Evolutionary conservation across 2,329 filamentous ascomycete genomes (phyloP).

Genomic region (Fusarium foetens): DNA sequence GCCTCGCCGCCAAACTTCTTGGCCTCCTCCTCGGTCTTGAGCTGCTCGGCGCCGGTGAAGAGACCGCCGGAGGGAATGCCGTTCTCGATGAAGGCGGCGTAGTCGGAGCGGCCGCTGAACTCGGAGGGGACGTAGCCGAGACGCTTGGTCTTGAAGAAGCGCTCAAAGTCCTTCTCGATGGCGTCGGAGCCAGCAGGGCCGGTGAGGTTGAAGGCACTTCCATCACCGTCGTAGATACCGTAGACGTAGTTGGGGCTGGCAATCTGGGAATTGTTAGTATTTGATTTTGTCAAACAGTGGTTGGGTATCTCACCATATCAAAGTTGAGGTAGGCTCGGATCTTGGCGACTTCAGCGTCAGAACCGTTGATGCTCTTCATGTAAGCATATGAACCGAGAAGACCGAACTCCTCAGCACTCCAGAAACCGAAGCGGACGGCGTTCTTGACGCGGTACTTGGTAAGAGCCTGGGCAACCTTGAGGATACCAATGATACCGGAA

Average conservation of each 20-base stretch:
- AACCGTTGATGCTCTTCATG: constrained; percentile 53
- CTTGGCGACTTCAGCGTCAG: constrained; percentile 59
- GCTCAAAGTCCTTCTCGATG: constrained; percentile 66
- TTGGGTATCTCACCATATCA: constrained; percentile 58
- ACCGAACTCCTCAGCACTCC: constrained; percentile 64
- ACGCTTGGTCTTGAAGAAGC: constrained; percentile 61
- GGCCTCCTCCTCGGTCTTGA: constrained; percentile 70
- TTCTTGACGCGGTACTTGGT: constrained; percentile 58
- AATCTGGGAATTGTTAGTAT: constrained; percentile 43
- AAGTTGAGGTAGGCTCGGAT: constrained; percentile 67
- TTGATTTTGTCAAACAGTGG: accelerated
- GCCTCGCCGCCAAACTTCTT: constrained; percentile 70
- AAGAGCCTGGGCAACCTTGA: constrained; percentile 58
- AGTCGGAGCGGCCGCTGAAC: constrained; percentile 74
- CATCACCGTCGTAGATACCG: constrained; percentile 69
- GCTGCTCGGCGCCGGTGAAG: constrained; percentile 73
- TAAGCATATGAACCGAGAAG: constrained; percentile 62
- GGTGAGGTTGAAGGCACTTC: constrained; percentile 67
- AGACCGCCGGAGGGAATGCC: constrained; percentile 75
- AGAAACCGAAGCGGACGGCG: constrained; percentile 61
- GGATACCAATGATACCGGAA: constrained; percentile 60
- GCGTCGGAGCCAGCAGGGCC: constrained; percentile 68
- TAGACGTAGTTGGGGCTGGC: constrained; percentile 61
- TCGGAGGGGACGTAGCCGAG: constrained; percentile 66
- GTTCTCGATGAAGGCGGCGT: constrained; percentile 72